Evolutionary conservation across 177 flowering plant genomes (phyloP).

Genomic region (Vitis hybrid): DNA sequence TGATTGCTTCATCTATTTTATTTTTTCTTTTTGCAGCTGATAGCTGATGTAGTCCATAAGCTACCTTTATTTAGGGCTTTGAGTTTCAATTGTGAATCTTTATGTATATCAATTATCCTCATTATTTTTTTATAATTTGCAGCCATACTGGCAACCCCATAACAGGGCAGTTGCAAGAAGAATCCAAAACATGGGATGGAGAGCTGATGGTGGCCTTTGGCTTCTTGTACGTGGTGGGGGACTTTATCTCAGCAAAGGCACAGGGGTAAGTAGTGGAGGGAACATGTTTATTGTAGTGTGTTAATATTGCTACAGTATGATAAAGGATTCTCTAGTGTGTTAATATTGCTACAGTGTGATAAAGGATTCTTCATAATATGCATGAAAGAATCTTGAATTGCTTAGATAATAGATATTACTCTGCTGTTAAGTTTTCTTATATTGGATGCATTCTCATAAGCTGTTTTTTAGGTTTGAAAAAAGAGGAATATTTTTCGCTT

Average conservation of each 20-base stretch:
- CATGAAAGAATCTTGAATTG: not conserved
- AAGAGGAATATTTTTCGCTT: too few species aligned
- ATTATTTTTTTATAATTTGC: slow-evolving; percentile 11
- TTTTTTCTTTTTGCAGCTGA: not conserved
- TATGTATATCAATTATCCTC: not conserved
- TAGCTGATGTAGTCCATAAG: not conserved
- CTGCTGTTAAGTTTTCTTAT: not conserved
- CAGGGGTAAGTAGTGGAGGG: slow-evolving; percentile 58
- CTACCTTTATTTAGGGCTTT: not conserved
- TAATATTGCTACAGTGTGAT: not conserved
- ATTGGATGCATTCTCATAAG: not conserved
- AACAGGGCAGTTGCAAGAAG: slow-evolving; percentile 91
- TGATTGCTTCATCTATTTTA: not conserved
- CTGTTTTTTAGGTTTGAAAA: not conserved
- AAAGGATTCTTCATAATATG: not conserved
- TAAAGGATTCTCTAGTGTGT: not conserved
- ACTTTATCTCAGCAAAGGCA: slow-evolving; percentile 93
- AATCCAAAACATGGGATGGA: slow-evolving; percentile 99
- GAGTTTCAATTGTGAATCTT: not conserved
- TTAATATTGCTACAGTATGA: not conserved
- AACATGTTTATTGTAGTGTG: not conserved
- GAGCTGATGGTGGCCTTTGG: slow-evolving; percentile 99
- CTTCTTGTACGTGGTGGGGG: slow-evolving; percentile 99
- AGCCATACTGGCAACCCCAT: slow-evolving; percentile 99
- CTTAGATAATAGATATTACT: not conserved